phyloP scores from a whole-genome alignment of 2,329 filamentous ascomycete genomes.

The Malbranchea zuffiana region DNA sequence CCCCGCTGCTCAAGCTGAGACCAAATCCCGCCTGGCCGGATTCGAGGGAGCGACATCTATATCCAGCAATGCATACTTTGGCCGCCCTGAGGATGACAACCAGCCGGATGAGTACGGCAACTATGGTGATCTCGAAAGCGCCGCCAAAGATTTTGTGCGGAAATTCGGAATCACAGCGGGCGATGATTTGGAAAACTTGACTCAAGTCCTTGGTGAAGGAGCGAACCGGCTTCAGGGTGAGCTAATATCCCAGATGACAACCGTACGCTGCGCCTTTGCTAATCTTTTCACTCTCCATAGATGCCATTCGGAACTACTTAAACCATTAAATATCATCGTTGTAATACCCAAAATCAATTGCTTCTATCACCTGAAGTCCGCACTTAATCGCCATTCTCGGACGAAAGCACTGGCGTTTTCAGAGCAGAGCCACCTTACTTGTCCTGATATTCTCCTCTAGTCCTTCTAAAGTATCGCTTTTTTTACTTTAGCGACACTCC shows the following conservation, averaged over 20 bases:
- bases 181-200: constrained; percentile 88
- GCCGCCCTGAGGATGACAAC: constrained; percentile 73
- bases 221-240: constrained; percentile 69
- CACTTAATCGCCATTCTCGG: too few species aligned
- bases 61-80: constrained; percentile 96
- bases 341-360: too few species aligned
- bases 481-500: not conserved
- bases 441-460: too few species aligned
- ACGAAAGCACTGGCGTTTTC: too few species aligned
- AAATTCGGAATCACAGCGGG: constrained; percentile 92
- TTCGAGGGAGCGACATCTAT: constrained; percentile 90
- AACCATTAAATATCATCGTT: too few species aligned
- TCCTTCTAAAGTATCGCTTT: not conserved
- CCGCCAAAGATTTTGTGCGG: constrained; percentile 90
- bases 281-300: too few species aligned
- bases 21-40: constrained; percentile 74
- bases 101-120: constrained; percentile 51
- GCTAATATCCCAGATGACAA: constrained; percentile 6
- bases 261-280: constrained; percentile 4
- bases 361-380: too few species aligned
- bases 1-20: constrained; percentile 66
- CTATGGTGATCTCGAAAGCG: constrained; percentile 84
- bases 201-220: constrained; percentile 71
- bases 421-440: too few species aligned
- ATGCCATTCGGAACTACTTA: constrained; percentile 40